These are phyloP conservation scores for Cryomyces antarcticus DNA, from an alignment of 495 filamentous ascomycete species.

Conservation along the genomic window DNA sequence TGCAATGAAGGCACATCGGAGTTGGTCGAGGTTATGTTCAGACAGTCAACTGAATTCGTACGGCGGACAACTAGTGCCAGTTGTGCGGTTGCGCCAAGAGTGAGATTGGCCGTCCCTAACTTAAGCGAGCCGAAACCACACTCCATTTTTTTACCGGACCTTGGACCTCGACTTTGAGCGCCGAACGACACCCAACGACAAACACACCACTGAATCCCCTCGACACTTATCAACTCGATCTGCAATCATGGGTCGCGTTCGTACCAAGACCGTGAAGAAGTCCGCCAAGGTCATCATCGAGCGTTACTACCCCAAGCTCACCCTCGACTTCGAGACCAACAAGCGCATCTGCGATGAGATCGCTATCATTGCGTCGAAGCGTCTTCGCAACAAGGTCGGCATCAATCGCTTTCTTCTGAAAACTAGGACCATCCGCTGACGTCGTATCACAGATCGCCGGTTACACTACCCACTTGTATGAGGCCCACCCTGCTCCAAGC, in stretches of 20 bases:
- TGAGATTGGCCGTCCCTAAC: no score
- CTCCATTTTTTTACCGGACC: no score
- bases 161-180: no score
- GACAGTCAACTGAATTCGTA: no score
- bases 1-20: no score
- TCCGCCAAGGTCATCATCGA: slow-evolving; percentile 99
- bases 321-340: slow-evolving; percentile 99
- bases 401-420: not conserved
- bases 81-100: no score
- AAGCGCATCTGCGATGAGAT: slow-evolving; percentile 99
- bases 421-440: no score
- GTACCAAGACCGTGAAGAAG: slow-evolving; percentile 99
- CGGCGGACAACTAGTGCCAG: no score
- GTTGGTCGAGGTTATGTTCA: no score
- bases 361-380: slow-evolving; percentile 95
- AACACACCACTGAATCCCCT: not conserved
- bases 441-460: slow-evolving; percentile 58
- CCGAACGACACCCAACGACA: not conserved
- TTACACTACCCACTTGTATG: slow-evolving; percentile 67
- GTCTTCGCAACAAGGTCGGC: slow-evolving; percentile 88
- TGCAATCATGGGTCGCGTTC: slow-evolving; percentile 90
- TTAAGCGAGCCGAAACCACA: no score
- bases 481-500: no score
- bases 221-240: slow-evolving; percentile 13
- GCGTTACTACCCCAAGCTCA: slow-evolving; percentile 70